Evolutionary conservation across 306 rosid species (phyloP).

Genomic region (Trifolium dubium): DNA sequence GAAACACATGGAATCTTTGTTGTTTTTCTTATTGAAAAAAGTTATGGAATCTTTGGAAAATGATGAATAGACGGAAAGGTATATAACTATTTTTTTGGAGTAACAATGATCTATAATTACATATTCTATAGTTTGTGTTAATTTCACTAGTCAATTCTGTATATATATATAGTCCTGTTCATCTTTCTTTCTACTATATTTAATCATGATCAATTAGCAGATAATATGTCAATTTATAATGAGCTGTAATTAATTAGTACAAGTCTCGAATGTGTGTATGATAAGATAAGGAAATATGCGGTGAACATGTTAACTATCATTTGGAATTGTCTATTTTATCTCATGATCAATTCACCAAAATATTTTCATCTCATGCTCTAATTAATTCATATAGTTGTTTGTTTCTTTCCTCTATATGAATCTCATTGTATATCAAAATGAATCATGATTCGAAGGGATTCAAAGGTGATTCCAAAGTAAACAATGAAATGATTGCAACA

Average conservation of each 20-base stretch:
- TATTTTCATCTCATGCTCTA: neutral
- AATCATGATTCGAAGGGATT: too few relatives aligned
- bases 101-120: neutral
- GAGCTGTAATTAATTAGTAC: constrained; percentile 36
- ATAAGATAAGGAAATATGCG: constrained; percentile 22
- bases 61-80: constrained; percentile 13
- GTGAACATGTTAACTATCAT: constrained; percentile 20
- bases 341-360: neutral
- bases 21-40: neutral
- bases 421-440: neutral
- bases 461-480: neutral
- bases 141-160: constrained; percentile 38
- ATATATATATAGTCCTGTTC: constrained; percentile 15
- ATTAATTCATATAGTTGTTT: neutral
- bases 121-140: constrained; percentile 33
- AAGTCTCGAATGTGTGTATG: neutral
- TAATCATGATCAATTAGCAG: constrained; percentile 20
- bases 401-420: too few relatives aligned
- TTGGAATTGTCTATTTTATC: constrained; percentile 24
- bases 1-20: constrained; percentile 25
- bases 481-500: constrained; percentile 44
- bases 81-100: too few relatives aligned
- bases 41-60: constrained; percentile 23
- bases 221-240: constrained; percentile 34
- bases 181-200: constrained; percentile 23